Base-by-base conservation (phyloP, 1,139 yeast genomes). In the Hemisphaericaspora subhashii region DNA sequence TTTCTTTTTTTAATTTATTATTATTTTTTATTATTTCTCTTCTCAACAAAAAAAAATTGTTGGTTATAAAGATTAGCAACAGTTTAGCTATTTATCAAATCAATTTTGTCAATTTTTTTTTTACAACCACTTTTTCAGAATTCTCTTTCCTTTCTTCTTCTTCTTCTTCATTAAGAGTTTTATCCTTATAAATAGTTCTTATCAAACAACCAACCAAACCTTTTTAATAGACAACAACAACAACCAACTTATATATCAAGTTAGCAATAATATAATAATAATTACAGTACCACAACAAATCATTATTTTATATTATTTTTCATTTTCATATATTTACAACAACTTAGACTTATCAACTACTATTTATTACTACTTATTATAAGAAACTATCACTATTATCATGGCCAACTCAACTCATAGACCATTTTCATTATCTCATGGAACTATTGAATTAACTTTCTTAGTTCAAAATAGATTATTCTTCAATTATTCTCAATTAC, bases 391-490 rank as follows among this genome's bases (percentile, higher is more conserved):
- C 14, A 16, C 23, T 3, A 28, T 20, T 18, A 20, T 34, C 14
- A 35, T 31, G 11, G 26, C 38, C 17, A 35, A 38, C 31, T 41
- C 41, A 16, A 51, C 64, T 29, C 72, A 64, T 47, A 71, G 77
- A 54, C 96, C 98, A 33, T 77, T 92, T 58, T 84, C 84, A 44
- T 76, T 92, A 54, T 69, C 81, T 45, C 95, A 88, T 58, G 97
- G 97, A 42, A 68, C 86, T 30, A 79, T 90, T 45, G 98, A 92
- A 69, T 89, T 89, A 64, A 83, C 92, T 28, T 70, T 90, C 40
- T 74, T 90, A 55, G 92, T 92, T 42, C 96, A 98, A 36, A 82
- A 94, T 35, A 78, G 81, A 42, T 74, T 83, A 43, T 86, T 86
- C 58, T 80, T 87, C 57, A 79, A 82, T 54, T 87, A 86, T 58